A percentile compares a stretch with the other conserved stretches of the same genome.
Conservation (phyloP, 805 yeast species). For the Pichia kluyveri region DNA sequence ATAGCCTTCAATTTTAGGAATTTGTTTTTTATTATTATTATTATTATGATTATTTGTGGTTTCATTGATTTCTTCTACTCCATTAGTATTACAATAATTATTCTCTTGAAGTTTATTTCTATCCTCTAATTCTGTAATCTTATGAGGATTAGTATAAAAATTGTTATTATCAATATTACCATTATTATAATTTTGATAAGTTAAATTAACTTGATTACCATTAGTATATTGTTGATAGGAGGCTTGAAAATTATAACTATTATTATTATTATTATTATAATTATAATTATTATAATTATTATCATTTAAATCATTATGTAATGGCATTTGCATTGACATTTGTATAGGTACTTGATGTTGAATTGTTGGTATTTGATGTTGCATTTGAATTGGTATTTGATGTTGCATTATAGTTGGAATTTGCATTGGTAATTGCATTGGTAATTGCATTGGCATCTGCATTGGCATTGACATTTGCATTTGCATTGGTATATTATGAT, state of each 20-base stretch:
- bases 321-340: too few species aligned
- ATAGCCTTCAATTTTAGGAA: neutral
- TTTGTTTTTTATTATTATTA: neutral
- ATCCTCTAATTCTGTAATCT: neutral
- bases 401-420: too few species aligned
- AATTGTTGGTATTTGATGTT: too few species aligned
- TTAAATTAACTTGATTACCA: neutral
- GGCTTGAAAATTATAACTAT: too few species aligned
- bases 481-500: neutral
- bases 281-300: neutral
- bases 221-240: too few species aligned
- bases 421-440: neutral
- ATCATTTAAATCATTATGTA: neutral
- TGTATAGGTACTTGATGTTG: too few species aligned
- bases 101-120: too few species aligned
- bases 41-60: neutral
- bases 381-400: too few species aligned
- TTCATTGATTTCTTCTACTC: too few species aligned
- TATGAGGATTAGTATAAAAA: neutral
- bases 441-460: neutral
- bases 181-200: neutral
- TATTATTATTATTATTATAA: too few species aligned
- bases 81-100: too few species aligned
- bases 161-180: neutral
- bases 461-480: neutral